Conservation (phyloP, 805 yeast species). For the Pichia nakasei region DNA sequence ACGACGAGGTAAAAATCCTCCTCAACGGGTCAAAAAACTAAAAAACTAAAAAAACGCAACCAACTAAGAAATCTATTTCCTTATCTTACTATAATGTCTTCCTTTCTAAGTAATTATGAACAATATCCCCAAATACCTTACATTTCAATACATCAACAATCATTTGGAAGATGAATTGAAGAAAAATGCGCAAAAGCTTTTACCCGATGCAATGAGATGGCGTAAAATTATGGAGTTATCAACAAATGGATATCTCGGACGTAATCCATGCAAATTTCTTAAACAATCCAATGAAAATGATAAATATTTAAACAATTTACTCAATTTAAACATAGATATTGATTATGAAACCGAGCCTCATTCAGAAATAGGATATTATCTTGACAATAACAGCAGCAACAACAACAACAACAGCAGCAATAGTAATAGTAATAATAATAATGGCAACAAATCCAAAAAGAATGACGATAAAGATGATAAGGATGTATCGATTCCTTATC, state of each 20-base stretch:
- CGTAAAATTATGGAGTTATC: slow-evolving; percentile 1
- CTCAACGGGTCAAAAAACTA: neutral
- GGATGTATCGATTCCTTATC: slow-evolving; percentile 3
- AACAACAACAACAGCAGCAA: too few species aligned
- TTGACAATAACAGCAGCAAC: too few species aligned
- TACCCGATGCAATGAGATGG: slow-evolving; percentile 7
- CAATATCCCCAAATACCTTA: slow-evolving; percentile 2
- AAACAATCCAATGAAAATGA: neutral
- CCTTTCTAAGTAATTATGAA: too few species aligned
- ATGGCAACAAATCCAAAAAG: too few species aligned
- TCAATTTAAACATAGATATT: neutral
- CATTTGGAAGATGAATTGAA: slow-evolving; percentile 1
- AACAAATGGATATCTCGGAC: slow-evolving; percentile 5
- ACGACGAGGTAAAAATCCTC: neutral
- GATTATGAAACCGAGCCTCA: neutral
- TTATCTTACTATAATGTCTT: too few species aligned
- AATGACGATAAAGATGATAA: neutral
- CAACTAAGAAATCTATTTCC: too few species aligned
- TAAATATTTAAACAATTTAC: slow-evolving; percentile 1
- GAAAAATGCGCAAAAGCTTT: neutral
- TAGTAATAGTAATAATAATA: too few species aligned
- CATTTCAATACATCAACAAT: slow-evolving; percentile 3
- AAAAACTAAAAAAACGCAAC: neutral
- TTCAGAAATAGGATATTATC: too few species aligned
- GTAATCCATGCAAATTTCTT: slow-evolving; percentile 5